Base-by-base conservation (phyloP, 139 green algal species). In the Chlorella sp. region DNA sequence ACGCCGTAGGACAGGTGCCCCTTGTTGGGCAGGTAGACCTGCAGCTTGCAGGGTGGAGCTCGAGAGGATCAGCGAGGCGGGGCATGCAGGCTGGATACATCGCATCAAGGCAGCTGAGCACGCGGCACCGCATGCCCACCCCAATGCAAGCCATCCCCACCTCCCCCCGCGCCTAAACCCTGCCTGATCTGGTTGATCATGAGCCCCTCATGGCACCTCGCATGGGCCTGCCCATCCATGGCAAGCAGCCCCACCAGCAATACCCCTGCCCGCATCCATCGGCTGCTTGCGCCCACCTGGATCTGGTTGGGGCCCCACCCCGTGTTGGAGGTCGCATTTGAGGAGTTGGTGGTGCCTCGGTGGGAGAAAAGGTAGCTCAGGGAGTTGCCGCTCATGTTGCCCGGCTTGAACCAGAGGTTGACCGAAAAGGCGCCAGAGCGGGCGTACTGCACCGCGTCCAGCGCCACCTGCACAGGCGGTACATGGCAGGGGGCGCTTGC, bases 361-460 rank as follows among this genome's bases (percentile, higher is more conserved):
- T 93, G 81, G 4, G 81, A 92, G 78, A 92, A 92, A 4, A 96
- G 24, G 83, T 95, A 96, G 48, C 90, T 54, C 76, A 91, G 91
- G 24, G 54, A 65, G 69, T 74, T 40, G 40, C 70, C 79, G 1
- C 43, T 40, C 64, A 84, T 62, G 79, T 60, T 76, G 46, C 80
- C 80, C 9, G 88, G 67, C 62, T 82, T 90, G 70, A 94, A 78
- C 92, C 92, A 95, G 4, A 95, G n/a, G 72, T 92, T 94, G 34
- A 95, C 36, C 3, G 92, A 80, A 73, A 94, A 93, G 58, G 85
- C 68, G 24, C 92, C 92, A 7, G 68, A 81, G 28, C 78, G 79
- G 28, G 83, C 92, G 36, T 90, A 90, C 26, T 73, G 43, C 22
- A 92, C 85, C 0, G 88, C 54, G 72, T 90, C 82, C 36, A 92